Evolutionary conservation across 2,329 filamentous ascomycete genomes (phyloP).

Genomic region (Epichloe coenophiala): DNA sequence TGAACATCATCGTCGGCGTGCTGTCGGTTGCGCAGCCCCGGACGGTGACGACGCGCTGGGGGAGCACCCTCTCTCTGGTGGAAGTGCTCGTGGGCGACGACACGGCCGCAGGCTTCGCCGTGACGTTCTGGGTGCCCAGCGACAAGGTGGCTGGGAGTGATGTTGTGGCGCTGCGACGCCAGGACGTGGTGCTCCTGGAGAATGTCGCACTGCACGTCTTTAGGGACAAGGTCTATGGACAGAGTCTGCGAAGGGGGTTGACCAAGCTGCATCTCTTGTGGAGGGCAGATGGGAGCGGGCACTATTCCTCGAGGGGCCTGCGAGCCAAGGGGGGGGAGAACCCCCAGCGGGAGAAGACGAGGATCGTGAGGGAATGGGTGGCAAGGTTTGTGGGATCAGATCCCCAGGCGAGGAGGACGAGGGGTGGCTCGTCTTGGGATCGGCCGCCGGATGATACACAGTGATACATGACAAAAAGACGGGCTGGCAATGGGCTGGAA

Average conservation of each 20-base stretch:
- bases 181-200: constrained; percentile 66
- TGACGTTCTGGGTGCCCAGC: constrained; percentile 68
- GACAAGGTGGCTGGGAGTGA: constrained; percentile 18
- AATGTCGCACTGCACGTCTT: constrained; percentile 72
- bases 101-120: constrained; percentile 62
- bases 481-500: too few relatives aligned
- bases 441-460: constrained; percentile 28
- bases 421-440: constrained; percentile 18
- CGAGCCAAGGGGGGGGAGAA: constrained; percentile 13
- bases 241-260: constrained; percentile 61
- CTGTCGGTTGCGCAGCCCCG: constrained; percentile 58
- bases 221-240: constrained; percentile 65
- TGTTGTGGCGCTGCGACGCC: constrained; percentile 40
- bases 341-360: constrained; percentile 48
- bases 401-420: constrained; percentile 7
- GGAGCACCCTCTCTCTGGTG: constrained; percentile 51
- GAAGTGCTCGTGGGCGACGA: constrained; percentile 79
- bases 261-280: constrained; percentile 57
- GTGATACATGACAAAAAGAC: constrained; percentile 6
- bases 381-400: constrained; percentile 48
- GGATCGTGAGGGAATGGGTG: constrained; percentile 62
- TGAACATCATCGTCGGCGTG: constrained; percentile 69
- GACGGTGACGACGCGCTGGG: constrained; percentile 53
- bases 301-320: constrained; percentile 42
- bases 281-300: constrained; percentile 35